Percentiles rank a stretch among this genome's conserved stretches.
These are phyloP conservation scores for Thelephora terrestris DNA, from an alignment of 1,284 basidiomycete species.

Conservation along the genomic window DNA sequence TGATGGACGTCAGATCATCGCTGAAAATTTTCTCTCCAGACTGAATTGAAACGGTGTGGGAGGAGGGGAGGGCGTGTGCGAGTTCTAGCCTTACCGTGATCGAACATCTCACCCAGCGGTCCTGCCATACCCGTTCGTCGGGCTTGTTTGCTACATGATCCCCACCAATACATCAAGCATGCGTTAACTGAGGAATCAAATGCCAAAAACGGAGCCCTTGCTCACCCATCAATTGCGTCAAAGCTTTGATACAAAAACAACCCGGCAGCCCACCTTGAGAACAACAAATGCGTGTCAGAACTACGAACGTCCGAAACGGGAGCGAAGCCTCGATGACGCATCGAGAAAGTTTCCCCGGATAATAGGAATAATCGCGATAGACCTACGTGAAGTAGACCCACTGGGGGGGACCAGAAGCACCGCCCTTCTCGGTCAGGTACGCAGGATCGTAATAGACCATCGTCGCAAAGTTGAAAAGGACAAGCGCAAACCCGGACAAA, in stretches of 20 bases:
- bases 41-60: background rate
- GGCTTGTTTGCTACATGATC: constrained; percentile 74
- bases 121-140: constrained; percentile 92
- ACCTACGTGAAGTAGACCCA: constrained; percentile 84
- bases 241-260: constrained; percentile 90
- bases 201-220: background rate
- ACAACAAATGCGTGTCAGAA: background rate
- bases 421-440: constrained; percentile 60
- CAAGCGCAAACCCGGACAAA: constrained; percentile 72
- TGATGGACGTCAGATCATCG: constrained; percentile 1
- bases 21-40: background rate
- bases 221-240: constrained; percentile 81
- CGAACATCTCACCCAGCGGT: constrained; percentile 93
- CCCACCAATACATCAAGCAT: constrained; percentile 9
- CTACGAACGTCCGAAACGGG: too few relatives aligned
- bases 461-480: constrained; percentile 79
- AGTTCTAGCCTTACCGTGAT: constrained; percentile 60
- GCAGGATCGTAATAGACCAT: constrained; percentile 74
- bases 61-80: constrained; percentile 12
- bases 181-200: background rate
- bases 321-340: constrained; percentile 4
- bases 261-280: constrained; percentile 72
- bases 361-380: constrained; percentile 3
- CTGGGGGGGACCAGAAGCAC: constrained; percentile 52
- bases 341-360: background rate